Evolutionary conservation across 768 basidiomycete species (phyloP).

Genomic region (Asterophora lycoperdoides): DNA sequence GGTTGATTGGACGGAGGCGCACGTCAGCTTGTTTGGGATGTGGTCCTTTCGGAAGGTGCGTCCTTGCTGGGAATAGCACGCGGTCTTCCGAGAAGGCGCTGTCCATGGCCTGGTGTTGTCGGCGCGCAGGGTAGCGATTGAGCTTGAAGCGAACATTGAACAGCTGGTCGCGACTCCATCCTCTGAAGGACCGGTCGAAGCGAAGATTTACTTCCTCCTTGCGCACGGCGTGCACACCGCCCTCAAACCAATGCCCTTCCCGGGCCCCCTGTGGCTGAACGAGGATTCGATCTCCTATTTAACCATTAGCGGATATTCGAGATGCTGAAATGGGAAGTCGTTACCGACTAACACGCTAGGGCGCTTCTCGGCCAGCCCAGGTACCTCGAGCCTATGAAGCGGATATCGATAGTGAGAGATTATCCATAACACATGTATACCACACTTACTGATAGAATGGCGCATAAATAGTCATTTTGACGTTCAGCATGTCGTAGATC

Average conservation of each 20-base stretch:
- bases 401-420: background rate
- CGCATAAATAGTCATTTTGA: slow-evolving; percentile 26
- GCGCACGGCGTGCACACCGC: slow-evolving; percentile 51
- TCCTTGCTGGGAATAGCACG: slow-evolving; percentile 44
- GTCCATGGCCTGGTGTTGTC: slow-evolving; percentile 58
- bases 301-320: background rate
- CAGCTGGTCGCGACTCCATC: slow-evolving; percentile 27
- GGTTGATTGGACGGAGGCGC: slow-evolving; percentile 33
- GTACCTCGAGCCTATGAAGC: slow-evolving; percentile 34
- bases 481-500: slow-evolving; percentile 33
- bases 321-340: slow-evolving; percentile 10
- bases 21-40: slow-evolving; percentile 11
- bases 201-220: slow-evolving; percentile 47
- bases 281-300: slow-evolving; percentile 50
- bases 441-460: slow-evolving; percentile 35
- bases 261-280: slow-evolving; percentile 39
- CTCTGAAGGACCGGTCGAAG: slow-evolving; percentile 43
- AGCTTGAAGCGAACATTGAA: slow-evolving; percentile 56
- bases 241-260: slow-evolving; percentile 51
- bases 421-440: background rate
- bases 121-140: slow-evolving; percentile 49
- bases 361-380: slow-evolving; percentile 55
- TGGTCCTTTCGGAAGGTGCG: slow-evolving; percentile 22
- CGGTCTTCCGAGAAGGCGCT: slow-evolving; percentile 40
- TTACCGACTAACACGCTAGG: slow-evolving; percentile 54